Conservation (phyloP, 768 basidiomycete species). For the Boletus subcaerulescens region DNA sequence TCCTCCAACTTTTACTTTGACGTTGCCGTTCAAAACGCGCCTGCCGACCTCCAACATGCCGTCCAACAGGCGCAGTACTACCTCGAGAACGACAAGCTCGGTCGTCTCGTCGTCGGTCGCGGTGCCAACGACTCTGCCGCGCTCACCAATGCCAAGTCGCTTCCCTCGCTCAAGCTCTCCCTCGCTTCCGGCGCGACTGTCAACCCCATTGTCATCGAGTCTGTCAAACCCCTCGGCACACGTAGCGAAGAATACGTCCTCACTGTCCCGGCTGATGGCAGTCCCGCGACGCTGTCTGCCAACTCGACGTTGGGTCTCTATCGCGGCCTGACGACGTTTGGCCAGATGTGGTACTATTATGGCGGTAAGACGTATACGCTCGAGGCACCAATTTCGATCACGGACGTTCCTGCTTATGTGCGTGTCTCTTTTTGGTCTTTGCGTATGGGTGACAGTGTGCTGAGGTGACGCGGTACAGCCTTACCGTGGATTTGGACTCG, state of each 20-base stretch:
- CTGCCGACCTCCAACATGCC: conserved; percentile 35
- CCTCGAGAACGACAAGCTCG: conserved; percentile 36
- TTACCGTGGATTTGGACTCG: conserved; percentile 43
- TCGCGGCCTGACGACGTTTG: conserved; percentile 55
- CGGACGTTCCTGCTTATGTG: conserved; percentile 49
- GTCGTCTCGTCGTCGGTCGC: conserved; percentile 41
- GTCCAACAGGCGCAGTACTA: conserved; percentile 29
- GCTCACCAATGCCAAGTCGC: conserved; percentile 22
- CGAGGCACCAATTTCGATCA: conserved; percentile 39
- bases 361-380: conserved; percentile 35
- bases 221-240: conserved; percentile 31
- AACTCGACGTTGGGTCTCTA: conserved; percentile 49
- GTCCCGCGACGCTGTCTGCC: conserved; percentile 38
- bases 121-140: conserved; percentile 31
- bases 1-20: conserved; percentile 27
- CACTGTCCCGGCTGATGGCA: conserved; percentile 36
- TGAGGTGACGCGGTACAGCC: conserved; percentile 18
- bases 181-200: conserved; percentile 17
- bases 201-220: conserved; percentile 35
- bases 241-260: conserved; percentile 48
- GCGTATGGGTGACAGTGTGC: background rate
- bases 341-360: conserved; percentile 49
- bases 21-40: conserved; percentile 24
- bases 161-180: conserved; percentile 28
- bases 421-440: background rate